Evolutionary conservation across 352 stramenopile species (phyloP).

Genomic region (Globisporangium echinulatum): DNA sequence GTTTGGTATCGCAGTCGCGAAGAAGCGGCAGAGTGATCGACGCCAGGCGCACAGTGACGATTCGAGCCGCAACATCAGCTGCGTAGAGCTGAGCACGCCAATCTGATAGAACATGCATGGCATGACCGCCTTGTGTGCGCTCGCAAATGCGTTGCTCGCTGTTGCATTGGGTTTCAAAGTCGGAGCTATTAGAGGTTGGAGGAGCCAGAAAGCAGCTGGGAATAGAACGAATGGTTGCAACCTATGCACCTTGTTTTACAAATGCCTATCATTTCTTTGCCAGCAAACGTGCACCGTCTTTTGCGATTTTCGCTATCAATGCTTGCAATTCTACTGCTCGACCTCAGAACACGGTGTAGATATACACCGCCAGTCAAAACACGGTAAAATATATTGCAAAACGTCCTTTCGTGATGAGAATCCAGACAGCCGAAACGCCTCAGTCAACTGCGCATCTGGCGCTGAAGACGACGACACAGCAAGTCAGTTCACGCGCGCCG

Average conservation of each 20-base stretch:
- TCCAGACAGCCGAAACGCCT: not conserved
- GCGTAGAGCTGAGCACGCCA: conserved; percentile 9
- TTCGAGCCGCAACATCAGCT: conserved; percentile 6
- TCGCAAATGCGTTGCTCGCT: not conserved
- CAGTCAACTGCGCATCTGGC: not conserved
- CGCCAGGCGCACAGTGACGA: not conserved
- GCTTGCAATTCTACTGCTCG: not conserved
- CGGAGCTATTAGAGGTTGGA: not conserved
- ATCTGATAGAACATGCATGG: not conserved
- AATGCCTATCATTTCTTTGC: too few species aligned
- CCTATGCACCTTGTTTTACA: too few species aligned
- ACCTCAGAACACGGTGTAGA: not conserved
- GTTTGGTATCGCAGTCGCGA: conserved; percentile 9
- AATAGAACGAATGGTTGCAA: too few species aligned
- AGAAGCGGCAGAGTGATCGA: conserved; percentile 8
- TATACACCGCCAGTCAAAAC: too few species aligned
- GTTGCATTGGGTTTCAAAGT: not conserved
- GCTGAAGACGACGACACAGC: not conserved
- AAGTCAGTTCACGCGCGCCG: not conserved
- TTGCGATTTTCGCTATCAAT: too few species aligned
- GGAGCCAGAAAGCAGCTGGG: not conserved
- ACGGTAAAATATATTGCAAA: not conserved
- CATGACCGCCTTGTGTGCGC: not conserved
- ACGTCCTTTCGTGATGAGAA: not conserved
- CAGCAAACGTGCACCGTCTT: too few species aligned